Conservation (phyloP, 306 rosid genomes). For the Trifolium subterraneum region DNA sequence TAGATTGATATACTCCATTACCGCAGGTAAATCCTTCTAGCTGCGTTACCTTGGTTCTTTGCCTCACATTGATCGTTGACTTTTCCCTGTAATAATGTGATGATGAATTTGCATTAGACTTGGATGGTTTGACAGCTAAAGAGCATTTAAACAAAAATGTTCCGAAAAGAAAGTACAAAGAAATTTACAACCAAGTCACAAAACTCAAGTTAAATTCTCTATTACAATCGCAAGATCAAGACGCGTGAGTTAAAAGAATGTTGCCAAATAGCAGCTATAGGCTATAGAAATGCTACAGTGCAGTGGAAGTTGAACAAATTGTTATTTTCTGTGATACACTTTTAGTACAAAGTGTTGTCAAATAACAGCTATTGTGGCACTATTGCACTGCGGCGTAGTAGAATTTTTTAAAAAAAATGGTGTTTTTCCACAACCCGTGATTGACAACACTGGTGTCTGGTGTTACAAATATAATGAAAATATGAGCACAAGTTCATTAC, state of each 20-base stretch:
- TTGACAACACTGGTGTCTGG: neutral
- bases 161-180: neutral
- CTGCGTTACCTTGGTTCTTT: slow-evolving; percentile 29
- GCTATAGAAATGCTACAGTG: neutral
- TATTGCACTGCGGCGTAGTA: neutral
- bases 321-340: neutral
- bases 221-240: slow-evolving; percentile 3
- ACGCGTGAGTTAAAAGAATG: slow-evolving; percentile 11
- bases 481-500: neutral
- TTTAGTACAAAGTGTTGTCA: neutral
- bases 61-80: slow-evolving; percentile 4
- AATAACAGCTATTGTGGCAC: neutral
- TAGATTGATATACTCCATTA: slow-evolving; percentile 29
- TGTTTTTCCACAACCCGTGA: neutral
- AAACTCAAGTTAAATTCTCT: slow-evolving; percentile 18
- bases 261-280: neutral
- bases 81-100: slow-evolving; percentile 50
- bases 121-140: neutral
- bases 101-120: slow-evolving; percentile 36
- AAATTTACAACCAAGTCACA: slow-evolving; percentile 2
- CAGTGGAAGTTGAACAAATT: neutral
- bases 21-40: slow-evolving; percentile 49
- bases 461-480: neutral
- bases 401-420: neutral
- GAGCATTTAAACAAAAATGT: neutral